A percentile compares a stretch with the other conserved stretches of the same genome.
Conservation (phyloP, 148 eudicot genomes). For the Fagopyrum tataricum region DNA sequence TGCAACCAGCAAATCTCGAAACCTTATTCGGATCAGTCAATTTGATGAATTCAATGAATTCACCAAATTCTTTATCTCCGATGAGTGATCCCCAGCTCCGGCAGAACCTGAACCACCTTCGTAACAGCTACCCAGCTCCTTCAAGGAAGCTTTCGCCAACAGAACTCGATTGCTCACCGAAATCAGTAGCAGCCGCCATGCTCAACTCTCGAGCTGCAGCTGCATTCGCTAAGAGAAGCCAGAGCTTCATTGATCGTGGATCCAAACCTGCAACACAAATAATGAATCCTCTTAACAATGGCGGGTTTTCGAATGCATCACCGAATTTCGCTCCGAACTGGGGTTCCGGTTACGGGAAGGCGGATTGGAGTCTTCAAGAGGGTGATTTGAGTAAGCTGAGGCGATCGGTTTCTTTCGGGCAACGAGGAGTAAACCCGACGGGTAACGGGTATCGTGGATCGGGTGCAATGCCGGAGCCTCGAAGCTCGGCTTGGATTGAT, state of each 20-base stretch:
- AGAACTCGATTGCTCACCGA: slow-evolving; percentile 39
- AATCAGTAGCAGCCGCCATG: slow-evolving; percentile 46
- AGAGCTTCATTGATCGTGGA: slow-evolving; percentile 68
- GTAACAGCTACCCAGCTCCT: slow-evolving; percentile 43
- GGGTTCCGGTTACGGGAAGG: slow-evolving; percentile 66
- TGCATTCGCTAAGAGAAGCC: slow-evolving; percentile 64
- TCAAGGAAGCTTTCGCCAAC: slow-evolving; percentile 35
- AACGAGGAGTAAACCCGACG: slow-evolving; percentile 19
- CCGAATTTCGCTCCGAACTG: slow-evolving; percentile 22
- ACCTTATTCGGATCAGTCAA: slow-evolving; percentile 37
- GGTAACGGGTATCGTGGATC: slow-evolving; percentile 8
- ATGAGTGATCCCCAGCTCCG: slow-evolving; percentile 17
- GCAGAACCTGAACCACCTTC: slow-evolving; percentile 37
- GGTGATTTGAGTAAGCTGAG: slow-evolving; percentile 58
- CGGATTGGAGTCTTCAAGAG: slow-evolving; percentile 70
- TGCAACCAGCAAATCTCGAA: slow-evolving; percentile 43
- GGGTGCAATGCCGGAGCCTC: slow-evolving; percentile 27
- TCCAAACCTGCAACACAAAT: too few relatives aligned
- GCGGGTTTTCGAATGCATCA: background rate
- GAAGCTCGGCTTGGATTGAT: slow-evolving; percentile 57
- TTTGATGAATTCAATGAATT: background rate
- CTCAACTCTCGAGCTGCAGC: slow-evolving; percentile 70
- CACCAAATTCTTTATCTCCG: slow-evolving; percentile 23
- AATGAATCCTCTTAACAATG: slow-evolving; percentile 16
- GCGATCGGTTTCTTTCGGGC: slow-evolving; percentile 74